These are phyloP conservation scores for Cordyceps cicadae DNA, from an alignment of 2,329 filamentous ascomycete species.

Conservation along the genomic window DNA sequence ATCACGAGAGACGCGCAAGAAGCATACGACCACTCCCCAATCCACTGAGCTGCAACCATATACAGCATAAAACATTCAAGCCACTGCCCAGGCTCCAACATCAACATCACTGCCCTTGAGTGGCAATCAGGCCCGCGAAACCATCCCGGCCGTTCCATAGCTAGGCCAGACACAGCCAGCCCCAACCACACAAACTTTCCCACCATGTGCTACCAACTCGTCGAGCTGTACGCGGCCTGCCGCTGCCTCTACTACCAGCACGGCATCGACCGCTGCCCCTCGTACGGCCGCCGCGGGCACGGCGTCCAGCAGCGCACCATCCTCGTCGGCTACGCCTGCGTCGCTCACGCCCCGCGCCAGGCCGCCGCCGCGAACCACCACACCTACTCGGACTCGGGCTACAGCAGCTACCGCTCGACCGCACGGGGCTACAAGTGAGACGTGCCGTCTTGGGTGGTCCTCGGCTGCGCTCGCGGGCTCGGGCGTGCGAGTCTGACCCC, in stretches of 20 bases:
- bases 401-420: conserved; percentile 40
- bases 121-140: neutral
- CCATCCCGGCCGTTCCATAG: neutral
- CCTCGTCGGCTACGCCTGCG: conserved; percentile 74
- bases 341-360: conserved; percentile 37
- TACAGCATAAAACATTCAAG: neutral
- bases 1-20: neutral
- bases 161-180: neutral
- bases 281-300: conserved; percentile 68
- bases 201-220: conserved; percentile 77
- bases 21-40: neutral
- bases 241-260: conserved; percentile 83
- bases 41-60: neutral
- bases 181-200: neutral
- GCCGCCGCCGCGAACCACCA: conserved; percentile 32
- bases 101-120: neutral
- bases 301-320: conserved; percentile 65
- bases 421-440: conserved; percentile 33
- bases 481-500: conserved; percentile 24
- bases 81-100: neutral
- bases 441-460: conserved; percentile 23
- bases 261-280: conserved; percentile 71
- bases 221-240: conserved; percentile 81
- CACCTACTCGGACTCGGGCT: conserved; percentile 47
- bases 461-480: conserved; percentile 35